phyloP scores from a whole-genome alignment of 2,329 filamentous ascomycete genomes.

The Hypoxylon sp. region DNA sequence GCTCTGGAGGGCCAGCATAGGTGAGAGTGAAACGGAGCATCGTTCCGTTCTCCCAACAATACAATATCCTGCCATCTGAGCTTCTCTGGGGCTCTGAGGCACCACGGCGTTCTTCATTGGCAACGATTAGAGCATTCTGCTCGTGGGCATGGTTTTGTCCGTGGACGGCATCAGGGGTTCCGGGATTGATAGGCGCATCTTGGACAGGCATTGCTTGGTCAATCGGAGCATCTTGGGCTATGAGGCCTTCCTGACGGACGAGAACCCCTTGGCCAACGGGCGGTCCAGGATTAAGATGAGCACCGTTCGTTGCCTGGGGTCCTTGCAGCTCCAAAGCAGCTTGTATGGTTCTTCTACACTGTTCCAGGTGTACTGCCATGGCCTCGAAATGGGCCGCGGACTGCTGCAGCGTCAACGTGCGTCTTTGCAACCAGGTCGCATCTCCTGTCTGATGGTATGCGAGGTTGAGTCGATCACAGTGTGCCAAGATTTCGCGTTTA shows the following conservation, averaged over 20 bases:
- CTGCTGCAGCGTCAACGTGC: background rate
- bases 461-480: background rate
- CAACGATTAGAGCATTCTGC: no score
- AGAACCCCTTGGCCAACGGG: background rate
- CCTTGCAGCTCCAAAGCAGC: background rate
- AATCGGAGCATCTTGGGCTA: background rate
- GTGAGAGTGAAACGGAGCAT: background rate
- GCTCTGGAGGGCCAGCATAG: background rate
- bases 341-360: background rate
- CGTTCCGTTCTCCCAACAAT: background rate
- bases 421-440: background rate
- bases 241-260: background rate
- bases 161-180: background rate
- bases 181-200: background rate
- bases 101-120: background rate
- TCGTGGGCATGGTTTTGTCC: background rate
- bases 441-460: background rate
- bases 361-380: background rate
- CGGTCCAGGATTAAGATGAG: background rate
- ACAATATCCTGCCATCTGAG: background rate
- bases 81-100: no score
- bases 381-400: background rate
- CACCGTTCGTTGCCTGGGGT: background rate
- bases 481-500: background rate
- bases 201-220: background rate